phyloP scores from a whole-genome alignment of 371 early-diverging fungal species.

The Mortierella polycephala region DNA sequence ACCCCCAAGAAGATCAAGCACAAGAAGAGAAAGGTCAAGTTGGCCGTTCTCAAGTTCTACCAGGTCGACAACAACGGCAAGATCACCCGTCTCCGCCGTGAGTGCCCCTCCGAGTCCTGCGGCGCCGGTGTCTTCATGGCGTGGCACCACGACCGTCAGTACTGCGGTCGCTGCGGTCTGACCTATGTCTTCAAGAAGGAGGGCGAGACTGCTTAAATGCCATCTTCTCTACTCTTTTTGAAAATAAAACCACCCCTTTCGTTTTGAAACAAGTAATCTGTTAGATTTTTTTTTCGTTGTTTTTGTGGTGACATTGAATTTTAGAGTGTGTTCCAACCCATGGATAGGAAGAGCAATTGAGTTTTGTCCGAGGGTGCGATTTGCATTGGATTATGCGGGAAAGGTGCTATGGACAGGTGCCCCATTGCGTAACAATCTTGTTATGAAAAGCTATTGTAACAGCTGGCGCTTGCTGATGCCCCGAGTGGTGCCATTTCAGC shows the following conservation, averaged over 20 bases:
- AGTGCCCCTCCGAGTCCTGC: constrained; percentile 95
- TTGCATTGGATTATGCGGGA: no score
- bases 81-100: constrained; percentile 97
- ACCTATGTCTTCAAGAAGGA: constrained; percentile 71
- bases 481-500: no score
- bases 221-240: constrained; percentile 10
- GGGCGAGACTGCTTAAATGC: constrained; percentile 36
- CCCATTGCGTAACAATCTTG: no score
- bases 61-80: constrained; percentile 97
- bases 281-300: not conserved
- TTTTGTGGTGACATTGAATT: no score
- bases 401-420: no score
- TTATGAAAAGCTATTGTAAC: no score
- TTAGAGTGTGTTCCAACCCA: no score
- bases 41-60: constrained; percentile 98
- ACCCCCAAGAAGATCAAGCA: constrained; percentile 99
- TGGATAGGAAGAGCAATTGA: no score
- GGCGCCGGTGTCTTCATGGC: constrained; percentile 99
- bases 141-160: constrained; percentile 95
- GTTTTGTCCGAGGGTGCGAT: no score
- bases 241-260: constrained; percentile 24
- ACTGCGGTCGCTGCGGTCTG: constrained; percentile 82
- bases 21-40: constrained; percentile 98
- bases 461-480: no score
- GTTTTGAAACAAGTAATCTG: not conserved